Base-by-base conservation (phyloP, 78 protist species). In the Acrasis kona region DNA sequence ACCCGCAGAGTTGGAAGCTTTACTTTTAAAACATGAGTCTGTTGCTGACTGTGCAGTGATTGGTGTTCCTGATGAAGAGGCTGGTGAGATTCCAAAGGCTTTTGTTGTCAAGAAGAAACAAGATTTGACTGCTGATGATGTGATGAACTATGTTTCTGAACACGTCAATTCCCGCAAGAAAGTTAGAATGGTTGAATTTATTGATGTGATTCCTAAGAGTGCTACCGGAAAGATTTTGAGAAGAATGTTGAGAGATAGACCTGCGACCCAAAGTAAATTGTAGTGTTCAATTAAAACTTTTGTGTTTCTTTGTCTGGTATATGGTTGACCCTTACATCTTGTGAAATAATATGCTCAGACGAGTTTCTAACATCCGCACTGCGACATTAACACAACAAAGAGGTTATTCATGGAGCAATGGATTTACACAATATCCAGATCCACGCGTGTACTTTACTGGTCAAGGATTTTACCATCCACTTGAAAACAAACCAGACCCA, bases 1-100 rank as follows among this genome's bases (percentile, higher is more conserved):
- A 28, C 96, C 97, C 1, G 93, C 97, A 1, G 96, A 93, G 83
- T 74, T 94, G 3, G 97, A 94, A 76, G 96, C 73, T 4, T 27
- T 74, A 7, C 79, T 92, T 3, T 67, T 84, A n/a, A 2, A 31
- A 0, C 90, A 92, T 41, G 86, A 86, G 31, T 3, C 9, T n/a
- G 76, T 94, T 36, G 40, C 32, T 0, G 97, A 94, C 70, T 74
- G 42, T 6, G 89, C 86, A 39, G 97, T 94, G 1, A 73, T 92
- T 12, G 87, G 85, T 57, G 61, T 50, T 19, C 19, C 19, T n/a
- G 61, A 58, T 31, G 31, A 65, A 3, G 84, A 76, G 39, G 93
- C 74, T 32, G 72, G 31, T n/a, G 97, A 94, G 50, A 65, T 91
- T 5, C 97, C 97, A 28, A 35, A 72, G 9, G 97, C 97, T 0